Percentiles rank a stretch among this genome's conserved stretches.
These are phyloP conservation scores for Marsdenia floribunda DNA, from an alignment of 257 asterid genomes.

Conservation along the genomic window DNA sequence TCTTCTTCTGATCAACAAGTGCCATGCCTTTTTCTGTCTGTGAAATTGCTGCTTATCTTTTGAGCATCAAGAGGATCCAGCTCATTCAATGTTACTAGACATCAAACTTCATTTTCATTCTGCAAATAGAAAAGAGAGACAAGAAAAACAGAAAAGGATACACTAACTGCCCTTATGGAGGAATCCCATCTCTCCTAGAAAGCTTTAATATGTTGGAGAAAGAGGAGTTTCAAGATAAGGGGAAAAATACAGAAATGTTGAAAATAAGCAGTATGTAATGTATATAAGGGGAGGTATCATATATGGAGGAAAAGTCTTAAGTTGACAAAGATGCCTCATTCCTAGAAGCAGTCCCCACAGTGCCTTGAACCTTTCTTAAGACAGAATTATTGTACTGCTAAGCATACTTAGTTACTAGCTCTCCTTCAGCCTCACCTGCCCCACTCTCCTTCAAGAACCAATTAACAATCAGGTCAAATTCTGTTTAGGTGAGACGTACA, in stretches of 20 bases:
- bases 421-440: not conserved
- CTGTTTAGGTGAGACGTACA: slow-evolving; percentile 20
- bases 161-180: slow-evolving; percentile 21
- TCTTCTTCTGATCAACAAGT: slow-evolving; percentile 12
- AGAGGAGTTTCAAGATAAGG: slow-evolving; percentile 7
- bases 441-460: not conserved
- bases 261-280: not conserved
- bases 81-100: slow-evolving; percentile 2
- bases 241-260: not conserved
- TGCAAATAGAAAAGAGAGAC: slow-evolving; percentile 4
- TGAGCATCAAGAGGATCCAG: too few relatives aligned
- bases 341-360: slow-evolving; percentile 23
- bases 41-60: not conserved
- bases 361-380: slow-evolving; percentile 16
- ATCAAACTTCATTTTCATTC: slow-evolving; percentile 9
- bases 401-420: slow-evolving; percentile 19
- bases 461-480: slow-evolving; percentile 23
- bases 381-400: slow-evolving; percentile 15
- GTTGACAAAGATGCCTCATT: slow-evolving; percentile 19
- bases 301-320: slow-evolving; percentile 17
- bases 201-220: slow-evolving; percentile 12
- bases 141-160: slow-evolving; percentile 20
- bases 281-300: not conserved
- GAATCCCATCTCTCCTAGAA: slow-evolving; percentile 20
- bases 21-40: not conserved